Evolutionary conservation across 2,329 filamentous ascomycete genomes (phyloP).

Genomic region (Cadophora sp.): DNA sequence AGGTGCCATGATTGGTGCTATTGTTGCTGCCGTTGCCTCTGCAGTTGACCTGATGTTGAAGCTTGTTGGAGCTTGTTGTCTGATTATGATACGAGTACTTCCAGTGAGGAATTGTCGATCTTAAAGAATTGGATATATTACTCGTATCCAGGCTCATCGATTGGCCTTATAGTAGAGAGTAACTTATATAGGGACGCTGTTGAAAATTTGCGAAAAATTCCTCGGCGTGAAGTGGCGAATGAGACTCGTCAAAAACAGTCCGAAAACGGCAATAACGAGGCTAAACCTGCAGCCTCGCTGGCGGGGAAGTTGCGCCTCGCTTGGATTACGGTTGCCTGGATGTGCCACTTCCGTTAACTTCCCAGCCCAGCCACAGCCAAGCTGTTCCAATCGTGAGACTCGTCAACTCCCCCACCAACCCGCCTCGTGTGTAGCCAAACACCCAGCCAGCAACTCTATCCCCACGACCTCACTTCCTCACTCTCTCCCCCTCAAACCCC

Average conservation of each 20-base stretch:
- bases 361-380: too few species aligned
- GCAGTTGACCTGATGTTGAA: too few species aligned
- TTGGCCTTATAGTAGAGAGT: background rate
- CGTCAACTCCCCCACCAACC: constrained; percentile 35
- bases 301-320: constrained; percentile 31
- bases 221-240: background rate
- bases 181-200: background rate
- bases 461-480: constrained; percentile 28
- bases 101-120: background rate
- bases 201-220: constrained; percentile 3
- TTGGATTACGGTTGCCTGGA: constrained; percentile 23
- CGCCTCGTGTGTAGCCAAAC: background rate
- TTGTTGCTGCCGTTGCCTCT: too few species aligned
- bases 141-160: background rate
- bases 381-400: too few species aligned
- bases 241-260: constrained; percentile 5
- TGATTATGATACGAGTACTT: background rate
- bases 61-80: too few species aligned
- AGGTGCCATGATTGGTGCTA: constrained; percentile 10
- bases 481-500: background rate
- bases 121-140: background rate
- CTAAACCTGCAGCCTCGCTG: constrained; percentile 27
- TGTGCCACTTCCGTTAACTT: background rate
- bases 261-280: constrained; percentile 33
- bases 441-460: constrained; percentile 27